These are phyloP conservation scores for Amanita phalloides DNA, from an alignment of 768 basidiomycete genomes.

Conservation along the genomic window DNA sequence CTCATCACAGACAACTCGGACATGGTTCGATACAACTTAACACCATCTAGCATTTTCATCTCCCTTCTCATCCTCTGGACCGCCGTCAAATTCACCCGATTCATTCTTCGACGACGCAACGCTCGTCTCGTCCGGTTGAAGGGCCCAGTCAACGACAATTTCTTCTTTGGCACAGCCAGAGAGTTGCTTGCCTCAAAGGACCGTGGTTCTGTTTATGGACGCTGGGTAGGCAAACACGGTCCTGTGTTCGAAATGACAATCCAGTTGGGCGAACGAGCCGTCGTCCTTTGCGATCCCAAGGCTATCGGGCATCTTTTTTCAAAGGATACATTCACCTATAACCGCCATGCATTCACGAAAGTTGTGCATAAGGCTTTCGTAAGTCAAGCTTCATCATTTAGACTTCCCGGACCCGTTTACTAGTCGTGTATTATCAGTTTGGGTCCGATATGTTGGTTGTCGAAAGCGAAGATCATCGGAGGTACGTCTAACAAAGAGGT, in stretches of 20 bases:
- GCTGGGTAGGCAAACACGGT: slow-evolving; percentile 40
- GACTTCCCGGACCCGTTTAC: background rate
- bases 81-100: background rate
- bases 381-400: background rate
- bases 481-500: slow-evolving; percentile 16
- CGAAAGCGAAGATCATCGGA: slow-evolving; percentile 33
- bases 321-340: slow-evolving; percentile 39
- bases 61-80: background rate
- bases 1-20: too few relatives aligned
- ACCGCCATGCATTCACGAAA: slow-evolving; percentile 23
- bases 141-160: background rate
- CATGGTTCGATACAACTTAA: too few relatives aligned
- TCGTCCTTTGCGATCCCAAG: slow-evolving; percentile 36
- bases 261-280: slow-evolving; percentile 19
- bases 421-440: slow-evolving; percentile 15
- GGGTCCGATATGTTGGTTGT: slow-evolving; percentile 29
- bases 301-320: slow-evolving; percentile 41
- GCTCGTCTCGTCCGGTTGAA: background rate
- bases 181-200: background rate
- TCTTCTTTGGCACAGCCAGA: background rate
- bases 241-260: slow-evolving; percentile 29
- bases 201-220: slow-evolving; percentile 23
- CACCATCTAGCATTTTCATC: background rate
- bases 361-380: slow-evolving; percentile 29
- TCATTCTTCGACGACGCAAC: background rate